Evolutionary conservation across 2,329 filamentous ascomycete genomes (phyloP).

Genomic region (Neofusicoccum parvum): DNA sequence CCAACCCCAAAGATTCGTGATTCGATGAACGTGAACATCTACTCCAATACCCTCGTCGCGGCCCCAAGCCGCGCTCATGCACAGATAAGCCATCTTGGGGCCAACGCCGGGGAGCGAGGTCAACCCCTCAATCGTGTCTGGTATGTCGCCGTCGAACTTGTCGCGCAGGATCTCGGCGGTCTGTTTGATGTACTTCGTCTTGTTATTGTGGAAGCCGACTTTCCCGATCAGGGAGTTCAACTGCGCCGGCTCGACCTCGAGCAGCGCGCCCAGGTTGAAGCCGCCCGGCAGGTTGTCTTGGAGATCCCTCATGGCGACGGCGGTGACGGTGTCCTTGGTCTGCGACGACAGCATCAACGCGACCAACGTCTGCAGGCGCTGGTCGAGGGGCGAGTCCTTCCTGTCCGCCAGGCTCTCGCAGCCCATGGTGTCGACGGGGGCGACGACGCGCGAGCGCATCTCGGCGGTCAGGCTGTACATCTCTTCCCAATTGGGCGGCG

Average conservation of each 20-base stretch:
- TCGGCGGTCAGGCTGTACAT: slow-evolving; percentile 76
- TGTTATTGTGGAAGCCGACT: slow-evolving; percentile 94
- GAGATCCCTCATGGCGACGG: slow-evolving; percentile 76
- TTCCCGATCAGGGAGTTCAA: slow-evolving; percentile 77
- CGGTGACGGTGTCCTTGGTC: slow-evolving; percentile 90
- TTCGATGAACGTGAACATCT: slow-evolving; percentile 92
- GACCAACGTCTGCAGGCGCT: slow-evolving; percentile 82
- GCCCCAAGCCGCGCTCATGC: slow-evolving; percentile 75
- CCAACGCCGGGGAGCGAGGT: slow-evolving; percentile 82
- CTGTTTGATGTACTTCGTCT: slow-evolving; percentile 80
- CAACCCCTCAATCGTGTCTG: slow-evolving; percentile 73
- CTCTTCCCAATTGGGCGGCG: slow-evolving; percentile 80
- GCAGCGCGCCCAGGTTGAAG: slow-evolving; percentile 75
- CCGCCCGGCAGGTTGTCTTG: slow-evolving; percentile 70
- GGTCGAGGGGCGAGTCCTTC: slow-evolving; percentile 54
- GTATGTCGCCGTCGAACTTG: slow-evolving; percentile 74
- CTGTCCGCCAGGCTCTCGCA: slow-evolving; percentile 75
- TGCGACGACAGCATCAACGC: slow-evolving; percentile 90
- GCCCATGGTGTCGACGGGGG: slow-evolving; percentile 96
- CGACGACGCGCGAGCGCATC: slow-evolving; percentile 73
- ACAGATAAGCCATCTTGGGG: slow-evolving; percentile 93
- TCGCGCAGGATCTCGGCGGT: slow-evolving; percentile 74
- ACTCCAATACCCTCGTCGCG: slow-evolving; percentile 80
- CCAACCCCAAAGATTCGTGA: slow-evolving; percentile 95
- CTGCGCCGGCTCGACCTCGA: slow-evolving; percentile 66